Conservation (phyloP, 768 basidiomycete species). For the Termitomyces sp. region DNA sequence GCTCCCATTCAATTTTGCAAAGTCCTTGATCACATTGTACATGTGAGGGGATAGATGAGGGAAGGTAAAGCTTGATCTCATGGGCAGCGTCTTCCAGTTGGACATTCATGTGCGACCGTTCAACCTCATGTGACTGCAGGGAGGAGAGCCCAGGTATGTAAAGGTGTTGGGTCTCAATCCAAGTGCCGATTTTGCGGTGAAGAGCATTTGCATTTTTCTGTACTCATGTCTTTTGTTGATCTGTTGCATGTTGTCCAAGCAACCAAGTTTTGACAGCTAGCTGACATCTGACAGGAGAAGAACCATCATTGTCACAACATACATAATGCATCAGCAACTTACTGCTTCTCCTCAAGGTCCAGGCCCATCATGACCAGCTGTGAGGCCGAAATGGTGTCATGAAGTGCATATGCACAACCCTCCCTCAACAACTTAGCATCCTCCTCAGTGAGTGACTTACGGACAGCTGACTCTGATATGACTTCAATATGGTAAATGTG, state of each 20-base stretch:
- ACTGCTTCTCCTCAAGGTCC: slow-evolving; percentile 21
- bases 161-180: slow-evolving; percentile 17
- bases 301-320: not conserved
- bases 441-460: slow-evolving; percentile 11
- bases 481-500: not conserved
- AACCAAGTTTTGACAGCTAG: not conserved
- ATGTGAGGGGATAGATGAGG: not conserved
- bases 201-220: slow-evolving; percentile 11
- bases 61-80: slow-evolving; percentile 5
- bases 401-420: not conserved
- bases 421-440: slow-evolving; percentile 5
- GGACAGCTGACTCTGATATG: slow-evolving; percentile 15
- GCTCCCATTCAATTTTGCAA: slow-evolving; percentile 9
- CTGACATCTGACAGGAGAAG: not conserved
- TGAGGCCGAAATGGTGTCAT: slow-evolving; percentile 7
- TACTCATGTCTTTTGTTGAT: slow-evolving; percentile 3
- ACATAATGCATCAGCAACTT: not conserved
- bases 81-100: not conserved
- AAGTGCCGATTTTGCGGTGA: slow-evolving; percentile 11
- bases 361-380: slow-evolving; percentile 14
- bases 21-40: slow-evolving; percentile 2
- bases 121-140: not conserved
- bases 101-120: not conserved
- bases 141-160: slow-evolving; percentile 16
- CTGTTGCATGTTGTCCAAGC: slow-evolving; percentile 8